Evolutionary conservation across 441 rosid species (phyloP), one percentile per base, ranked within the genome.

Genomic region (Pelargonium hybrid): DNA sequence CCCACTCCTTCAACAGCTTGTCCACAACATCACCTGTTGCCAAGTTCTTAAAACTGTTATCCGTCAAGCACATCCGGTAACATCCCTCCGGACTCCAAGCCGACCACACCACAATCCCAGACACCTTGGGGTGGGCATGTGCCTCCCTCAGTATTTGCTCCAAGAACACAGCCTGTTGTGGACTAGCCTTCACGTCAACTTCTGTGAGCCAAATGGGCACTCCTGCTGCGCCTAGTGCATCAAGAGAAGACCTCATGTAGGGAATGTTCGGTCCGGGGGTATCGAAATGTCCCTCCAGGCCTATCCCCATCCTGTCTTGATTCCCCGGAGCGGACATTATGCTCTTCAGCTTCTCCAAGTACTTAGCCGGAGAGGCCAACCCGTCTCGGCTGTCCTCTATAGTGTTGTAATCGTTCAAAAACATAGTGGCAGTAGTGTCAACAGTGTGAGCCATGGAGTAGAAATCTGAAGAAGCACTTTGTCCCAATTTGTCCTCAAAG

Each of bases 101-200:
- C 6, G 37, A 31, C 37, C 37, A 31, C 37, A 31, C 37, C 57
- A 90, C 86, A 2, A 92, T 86, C 57, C 98, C 96, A 63, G 82
- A 29, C 2, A 88, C 89, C 9, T 84, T 84, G 43, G 88, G 93
- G 72, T 92, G 93, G 5, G 86, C 80, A 57, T 79, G 84, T 0
- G 73, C 96, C 76, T 90, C 98, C 75, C 90, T 84, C 4, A 92
- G 76, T 54, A 90, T 73, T 13, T 87, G 88, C 77, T 92, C 95
- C 69, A 86, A 78, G 75, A 85, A 76, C 73, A 67, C 61, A 43
- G 84, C 85, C 86, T 83, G 88, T 26, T 89, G 6, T 13, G 57
- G 20, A n/a, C 57, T 0, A 50, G 37, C 37, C 37, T 31, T 31
- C 4, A 31, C 37, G 4, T 31, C 37, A 31, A 31, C 37, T 31